phyloP scores from a whole-genome alignment of 169 alveolate species.

The Plasmodium blacklocki region DNA sequence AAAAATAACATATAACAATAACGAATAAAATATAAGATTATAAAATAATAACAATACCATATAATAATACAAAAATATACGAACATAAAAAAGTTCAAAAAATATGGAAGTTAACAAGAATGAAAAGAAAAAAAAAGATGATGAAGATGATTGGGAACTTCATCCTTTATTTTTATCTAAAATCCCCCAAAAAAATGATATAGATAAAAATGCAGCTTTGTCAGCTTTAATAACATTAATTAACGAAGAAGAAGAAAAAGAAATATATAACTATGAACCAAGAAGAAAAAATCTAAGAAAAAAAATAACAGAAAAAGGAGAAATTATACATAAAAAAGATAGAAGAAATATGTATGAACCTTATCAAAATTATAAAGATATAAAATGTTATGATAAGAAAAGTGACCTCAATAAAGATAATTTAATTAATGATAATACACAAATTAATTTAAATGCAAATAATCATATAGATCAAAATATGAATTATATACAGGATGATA shows the following conservation, averaged over 20 bases:
- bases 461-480: background rate
- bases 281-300: conserved; percentile 73
- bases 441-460: conserved; percentile 5
- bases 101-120: conserved; percentile 1
- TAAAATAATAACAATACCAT: no score
- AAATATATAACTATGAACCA: conserved; percentile 66
- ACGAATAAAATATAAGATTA: no score
- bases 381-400: background rate
- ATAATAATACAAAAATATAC: no score
- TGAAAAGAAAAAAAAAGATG: conserved; percentile 26
- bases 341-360: conserved; percentile 71
- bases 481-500: conserved; percentile 5
- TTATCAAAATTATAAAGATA: conserved; percentile 35
- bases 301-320: conserved; percentile 69
- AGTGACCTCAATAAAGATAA: conserved; percentile 3
- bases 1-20: no score
- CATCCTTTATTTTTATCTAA: conserved; percentile 75
- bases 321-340: conserved; percentile 61
- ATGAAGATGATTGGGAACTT: conserved; percentile 73
- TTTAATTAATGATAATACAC: background rate
- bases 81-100: no score
- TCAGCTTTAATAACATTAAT: conserved; percentile 67
- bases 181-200: conserved; percentile 74
- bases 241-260: conserved; percentile 76
- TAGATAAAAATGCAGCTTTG: conserved; percentile 67